Evolutionary conservation across 345 rosid species (phyloP), one percentile per base, ranked within the genome.

Genomic region (Gossypium rotundifolium): DNA sequence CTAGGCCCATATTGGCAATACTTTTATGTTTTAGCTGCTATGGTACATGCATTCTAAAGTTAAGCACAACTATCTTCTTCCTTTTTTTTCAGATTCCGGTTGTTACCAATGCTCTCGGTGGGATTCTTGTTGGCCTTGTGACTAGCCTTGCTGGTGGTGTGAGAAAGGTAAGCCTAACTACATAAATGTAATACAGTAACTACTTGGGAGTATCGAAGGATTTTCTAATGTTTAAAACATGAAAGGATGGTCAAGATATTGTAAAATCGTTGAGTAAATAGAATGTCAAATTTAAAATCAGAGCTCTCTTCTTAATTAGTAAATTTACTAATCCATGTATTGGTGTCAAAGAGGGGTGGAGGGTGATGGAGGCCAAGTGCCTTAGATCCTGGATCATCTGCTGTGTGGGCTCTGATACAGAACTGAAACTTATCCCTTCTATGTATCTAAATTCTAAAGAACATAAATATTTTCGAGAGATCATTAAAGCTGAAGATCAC

Each of bases 121-220:
- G 99, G 49, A 95, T 95, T 77, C 98, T 95, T 52, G 99, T 95
- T 73, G 99, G 99, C 69, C 85, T 95, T 22, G 89, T 95, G 49
- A 95, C 99, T 74, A 93, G 93, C 86, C 79, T 86, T 66, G 99
- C 98, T 7, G 98, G 99, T 79, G 99, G 99, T 45, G 97, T 95
- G 75, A 87, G 94, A 83, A 95, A 95, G 99, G 99, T 88, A 86
- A 72, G 22, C 71, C 14, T 16, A 8, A 9, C 62, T 61, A 42
- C 14, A 38, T 46, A 27, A 11, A 60, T 42, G 46, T 17, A n/a
- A 11, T 14, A 66, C 0, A 27, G 3, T 67, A 8, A 29, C 38
- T 29, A 46, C 18, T 7, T 48, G 23, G 61, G 49, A 66, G 67
- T 27, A 17, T 18, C 10, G 52, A 57, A 5, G 65, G 6, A 2